A percentile compares a stretch with the other conserved stretches of the same genome.
phyloP scores from a whole-genome alignment of 108 stramenopile species.

The Cyclotella sp. region DNA sequence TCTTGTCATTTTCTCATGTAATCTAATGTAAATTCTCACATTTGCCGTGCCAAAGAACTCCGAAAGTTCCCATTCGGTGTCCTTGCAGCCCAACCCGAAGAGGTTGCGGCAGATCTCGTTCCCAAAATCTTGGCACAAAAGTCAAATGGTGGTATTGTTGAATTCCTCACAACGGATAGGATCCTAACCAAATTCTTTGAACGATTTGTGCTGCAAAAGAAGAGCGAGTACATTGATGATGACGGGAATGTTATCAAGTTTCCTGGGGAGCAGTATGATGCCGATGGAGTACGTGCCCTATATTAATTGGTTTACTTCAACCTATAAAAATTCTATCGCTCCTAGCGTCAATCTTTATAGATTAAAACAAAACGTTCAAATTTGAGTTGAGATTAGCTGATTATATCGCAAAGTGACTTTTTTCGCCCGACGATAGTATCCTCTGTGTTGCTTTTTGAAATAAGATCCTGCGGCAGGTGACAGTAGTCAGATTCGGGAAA shows the following conservation, averaged over 20 bases:
- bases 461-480: too few relatives aligned
- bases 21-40: too few relatives aligned
- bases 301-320: conserved; percentile 57
- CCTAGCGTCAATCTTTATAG: not conserved
- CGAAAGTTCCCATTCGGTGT: conserved; percentile 94
- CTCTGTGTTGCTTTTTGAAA: too few relatives aligned
- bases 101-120: conserved; percentile 90
- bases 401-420: too few relatives aligned
- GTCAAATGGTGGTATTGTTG: conserved; percentile 79
- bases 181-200: conserved; percentile 91
- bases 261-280: conserved; percentile 89
- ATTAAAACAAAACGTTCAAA: too few relatives aligned
- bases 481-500: too few relatives aligned
- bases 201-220: conserved; percentile 87
- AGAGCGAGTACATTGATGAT: conserved; percentile 92
- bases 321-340: not conserved
- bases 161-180: conserved; percentile 89
- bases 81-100: conserved; percentile 90
- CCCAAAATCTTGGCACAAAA: conserved; percentile 84
- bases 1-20: not conserved
- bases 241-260: conserved; percentile 91
- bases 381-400: too few relatives aligned
- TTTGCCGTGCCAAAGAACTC: conserved; percentile 78
- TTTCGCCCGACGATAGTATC: too few relatives aligned
- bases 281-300: conserved; percentile 78